Evolutionary conservation across 2,329 filamentous ascomycete genomes (phyloP), one percentile per base, ranked within the genome.

Genomic region (Pleochaeta shiraiana): DNA sequence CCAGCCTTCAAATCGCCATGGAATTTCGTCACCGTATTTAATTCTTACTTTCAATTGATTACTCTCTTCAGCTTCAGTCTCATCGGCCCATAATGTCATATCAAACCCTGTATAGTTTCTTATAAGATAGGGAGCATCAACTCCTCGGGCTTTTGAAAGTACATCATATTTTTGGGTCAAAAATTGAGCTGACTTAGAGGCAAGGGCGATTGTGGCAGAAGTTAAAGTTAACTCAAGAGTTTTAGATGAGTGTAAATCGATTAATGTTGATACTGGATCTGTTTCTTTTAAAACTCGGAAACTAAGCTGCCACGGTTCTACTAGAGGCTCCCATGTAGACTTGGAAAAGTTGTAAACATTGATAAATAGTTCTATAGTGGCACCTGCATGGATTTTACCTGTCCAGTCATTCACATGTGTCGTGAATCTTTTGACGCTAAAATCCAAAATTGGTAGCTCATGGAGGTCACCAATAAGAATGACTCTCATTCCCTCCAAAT

Each of bases 321-420:
- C 83, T 37, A 98, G 76, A 2, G 93, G 93, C 74, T 98, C 93
- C 93, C 93, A 98, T 3, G 90, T 90, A 0, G 93, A 98, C 74
- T 98, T 98, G 16, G 93, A 93, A 75, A 98, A 98, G 75, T 98
- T 98, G 79, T 95, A 98, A 30, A 98, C 86, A 71, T 97, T 98
- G 70, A 95, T 83, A 74, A 95, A 95, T 68, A 92, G 90, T 67
- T 96, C 90, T 60, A 98, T 85, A n/a, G 83, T 87, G 0, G 90
- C 88, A 72, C 96, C 90, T 0, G 89, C 92, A 70, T 85, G 90
- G 74, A 98, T 79, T 26, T 85, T 86, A 4, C 85, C 86, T 0
- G 92, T 92, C 93, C 93, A 99, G 72, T 98, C 90, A 68, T 87
- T 84, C 3, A 95, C 88, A 57, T 87, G 84, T 2, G 92, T 81